These are phyloP conservation scores for Phytophthora gonapodyides DNA, from an alignment of 352 stramenopile genomes.

Conservation along the genomic window DNA sequence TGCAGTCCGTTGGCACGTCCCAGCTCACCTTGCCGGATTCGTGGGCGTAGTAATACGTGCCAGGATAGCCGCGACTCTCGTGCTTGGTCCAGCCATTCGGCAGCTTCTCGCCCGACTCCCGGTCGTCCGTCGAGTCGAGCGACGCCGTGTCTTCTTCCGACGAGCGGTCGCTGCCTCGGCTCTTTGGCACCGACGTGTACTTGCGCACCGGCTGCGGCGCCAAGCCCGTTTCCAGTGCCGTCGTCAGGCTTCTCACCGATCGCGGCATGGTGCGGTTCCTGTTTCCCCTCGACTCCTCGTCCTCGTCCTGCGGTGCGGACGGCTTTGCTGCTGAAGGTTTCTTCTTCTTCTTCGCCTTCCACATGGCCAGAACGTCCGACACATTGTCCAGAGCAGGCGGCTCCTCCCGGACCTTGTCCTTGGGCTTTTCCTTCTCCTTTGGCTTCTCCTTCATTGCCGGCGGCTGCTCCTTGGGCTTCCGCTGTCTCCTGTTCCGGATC, in stretches of 20 bases:
- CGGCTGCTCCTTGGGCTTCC: conserved; percentile 23
- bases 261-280: conserved; percentile 13
- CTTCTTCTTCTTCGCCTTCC: conserved; percentile 50
- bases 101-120: conserved; percentile 37
- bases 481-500: conserved; percentile 34
- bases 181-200: conserved; percentile 41
- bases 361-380: conserved; percentile 25
- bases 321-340: conserved; percentile 21
- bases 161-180: conserved; percentile 37
- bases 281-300: conserved; percentile 21
- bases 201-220: conserved; percentile 23
- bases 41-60: conserved; percentile 74
- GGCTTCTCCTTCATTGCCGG: conserved; percentile 23
- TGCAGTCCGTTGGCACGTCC: conserved; percentile 56
- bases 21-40: conserved; percentile 65
- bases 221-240: conserved; percentile 14
- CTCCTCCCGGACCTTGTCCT: conserved; percentile 14
- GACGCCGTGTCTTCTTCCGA: conserved; percentile 61
- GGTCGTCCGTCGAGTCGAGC: conserved; percentile 42
- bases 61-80: conserved; percentile 65
- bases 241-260: conserved; percentile 15
- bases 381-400: neutral
- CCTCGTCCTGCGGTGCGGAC: conserved; percentile 12
- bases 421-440: conserved; percentile 16
- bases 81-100: conserved; percentile 64